Evolutionary conservation across 306 rosid species (phyloP), one percentile per base, ranked within the genome.

Genomic region (Vigna unguiculata): DNA sequence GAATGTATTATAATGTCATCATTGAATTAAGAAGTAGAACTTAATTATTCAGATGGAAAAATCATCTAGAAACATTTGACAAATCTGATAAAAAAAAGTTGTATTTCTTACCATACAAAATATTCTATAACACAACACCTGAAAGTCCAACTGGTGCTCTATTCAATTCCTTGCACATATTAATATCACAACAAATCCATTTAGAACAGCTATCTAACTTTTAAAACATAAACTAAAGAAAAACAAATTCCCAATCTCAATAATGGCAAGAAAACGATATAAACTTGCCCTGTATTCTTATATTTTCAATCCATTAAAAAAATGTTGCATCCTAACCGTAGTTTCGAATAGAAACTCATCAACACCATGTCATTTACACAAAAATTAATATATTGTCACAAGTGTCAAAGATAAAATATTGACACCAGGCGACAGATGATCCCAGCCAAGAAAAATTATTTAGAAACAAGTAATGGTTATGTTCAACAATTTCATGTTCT

Each of bases 41-140:
- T 58, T 43, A 25, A 65, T 41, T 67, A 12, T 41, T 38, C 40
- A 48, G 69, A 43, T 21, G 60, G 61, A 57, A 22, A 77, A 43
- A 17, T 45, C 75, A 43, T 77, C 69, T 17, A 55, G 43, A 49
- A 52, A 48, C 49, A 48, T 45, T n/a, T 17, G 16, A 69, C 52
- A 46, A 43, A 77, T 67, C 49, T 67, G 32, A 54, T 53, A n/a
- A 41, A 22, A 52, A n/a, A 22, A 73, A 60, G 32, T 9, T 25
- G 19, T 32, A 49, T 54, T 65, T 52, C 32, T 16, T 1, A 17
- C 13, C 32, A 32, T 46, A n/a, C 21, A 45, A 10, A 15, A 36
- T 34, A 38, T 36, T 60, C 71, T 51, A 10, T 17, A 79, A 46
- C 80, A 65, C 69, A 84, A 65, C 63, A 72, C 15, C 66, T 28